These are phyloP conservation scores for Nitzschia sp. DNA, from an alignment of 108 stramenopile genomes.

Conservation along the genomic window DNA sequence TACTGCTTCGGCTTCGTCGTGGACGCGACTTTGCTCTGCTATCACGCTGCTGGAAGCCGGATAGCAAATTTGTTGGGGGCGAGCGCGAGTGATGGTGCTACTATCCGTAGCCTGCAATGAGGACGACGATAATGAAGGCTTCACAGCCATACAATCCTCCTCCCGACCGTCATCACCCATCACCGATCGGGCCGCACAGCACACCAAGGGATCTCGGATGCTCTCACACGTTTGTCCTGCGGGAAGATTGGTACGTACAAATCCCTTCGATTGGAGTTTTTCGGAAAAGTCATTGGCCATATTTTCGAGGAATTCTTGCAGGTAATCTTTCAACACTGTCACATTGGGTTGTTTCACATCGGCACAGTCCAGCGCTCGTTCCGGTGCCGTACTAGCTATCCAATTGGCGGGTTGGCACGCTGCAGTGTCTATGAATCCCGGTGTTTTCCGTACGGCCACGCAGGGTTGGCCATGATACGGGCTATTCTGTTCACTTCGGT, in stretches of 20 bases:
- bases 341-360: not conserved
- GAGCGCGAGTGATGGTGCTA: too few species aligned
- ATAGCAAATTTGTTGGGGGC: too few species aligned
- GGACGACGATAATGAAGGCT: too few species aligned
- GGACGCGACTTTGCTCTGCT: too few species aligned
- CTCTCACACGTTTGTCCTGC: not conserved
- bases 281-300: not conserved
- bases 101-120: too few species aligned
- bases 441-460: not conserved
- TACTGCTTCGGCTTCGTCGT: too few species aligned
- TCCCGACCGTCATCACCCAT: too few species aligned
- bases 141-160: too few species aligned
- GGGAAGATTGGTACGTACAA: not conserved
- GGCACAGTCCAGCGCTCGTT: not conserved
- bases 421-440: not conserved
- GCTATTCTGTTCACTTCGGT: conserved; percentile 2
- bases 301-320: not conserved
- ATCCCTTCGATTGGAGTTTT: not conserved
- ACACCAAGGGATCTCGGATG: conserved; percentile 2
- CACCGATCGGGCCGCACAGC: conserved; percentile 3
- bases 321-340: not conserved
- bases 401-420: conserved; percentile 9
- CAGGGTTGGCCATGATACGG: conserved; percentile 5
- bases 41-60: too few species aligned
- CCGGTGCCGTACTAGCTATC: not conserved